Base-by-base conservation (phyloP, 2,329 filamentous ascomycete genomes). In the Beauveria brongniartii region DNA sequence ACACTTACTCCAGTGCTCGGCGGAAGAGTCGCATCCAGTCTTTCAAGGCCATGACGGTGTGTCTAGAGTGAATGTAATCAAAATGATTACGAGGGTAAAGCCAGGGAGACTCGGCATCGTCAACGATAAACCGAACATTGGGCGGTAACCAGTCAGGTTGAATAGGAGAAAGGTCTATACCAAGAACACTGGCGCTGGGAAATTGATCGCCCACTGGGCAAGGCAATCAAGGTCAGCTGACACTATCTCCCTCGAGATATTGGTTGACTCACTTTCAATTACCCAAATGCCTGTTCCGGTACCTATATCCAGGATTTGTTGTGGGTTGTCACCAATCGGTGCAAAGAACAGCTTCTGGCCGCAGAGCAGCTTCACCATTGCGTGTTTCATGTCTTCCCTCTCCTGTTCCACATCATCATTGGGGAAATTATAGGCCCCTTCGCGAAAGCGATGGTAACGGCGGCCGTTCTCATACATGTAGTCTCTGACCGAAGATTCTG, bases 381-480 rank as follows among this genome's bases (percentile, higher is more conserved):
- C 72, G 67, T 83, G 82, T 66, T 81, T 82, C 75, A 85, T 77
- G 56, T 84, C 81, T 65, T 83, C 78, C 43, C 81, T 73, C 64
- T 84, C 81, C 67, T 84, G 82, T 70, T 86, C 83, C 5, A 77
- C 71, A 54, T 84, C 82, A 63, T 86, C 83, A 60, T 85, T 86
- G 28, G 83, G 83, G 55, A 85, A 83, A 59, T 80, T 80, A 66
- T 86, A 86, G 12, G 69, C 67, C 6, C 81, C 82, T 61, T 82
- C 80, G 20, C 80, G 74, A 66, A 81, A 83, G 47, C 75, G 75
- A 66, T 84, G 82, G 62, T 85, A 86, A 28, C 82, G 75, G 26
- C 82, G 75, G n/a, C 83, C 83, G 66, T 86, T 83, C 65, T 84
- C 81, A 61, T 74, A 77, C 54, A 75, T 73, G 64, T 82, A 85